Evolutionary conservation across 768 basidiomycete genomes (phyloP), one percentile per base, ranked within the genome.

Genomic region (Mrakia blollopis): DNA sequence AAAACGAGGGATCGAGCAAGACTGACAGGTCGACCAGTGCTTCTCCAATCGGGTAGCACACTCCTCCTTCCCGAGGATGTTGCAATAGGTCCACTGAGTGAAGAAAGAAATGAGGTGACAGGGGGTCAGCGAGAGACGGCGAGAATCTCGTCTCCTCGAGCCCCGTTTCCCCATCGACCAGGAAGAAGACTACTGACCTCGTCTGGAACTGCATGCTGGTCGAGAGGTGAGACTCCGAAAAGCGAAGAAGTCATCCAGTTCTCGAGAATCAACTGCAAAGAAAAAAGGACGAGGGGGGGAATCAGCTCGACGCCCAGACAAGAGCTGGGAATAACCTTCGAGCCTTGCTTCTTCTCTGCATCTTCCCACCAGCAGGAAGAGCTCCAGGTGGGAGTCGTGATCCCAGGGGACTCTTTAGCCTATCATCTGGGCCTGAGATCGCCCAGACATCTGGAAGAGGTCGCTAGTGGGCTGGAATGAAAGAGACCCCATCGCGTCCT

Each of bases 21-120:
- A 44, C 50, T 71, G 44, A 54, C 73, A 77, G 9, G 61, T 77
- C 32, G 50, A 61, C 50, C 60, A 72, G 54, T 77, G 76, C 32
- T 35, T 35, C 47, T 72, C 50, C 37, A 77, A 71, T n/a, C 76
- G 37, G 0, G 9, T 54, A 1, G 32, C 18, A 50, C 76, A 77
- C 54, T 77, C 76, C 14, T 23, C n/a, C 65, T 77, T 77, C 44
- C 76, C 76, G 7, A 77, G 71, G 11, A 52, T 30, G 44, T 30
- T 30, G 62, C 76, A 77, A 62, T 73, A 77, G 18, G 10, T 52
- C 76, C 76, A 77, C 63, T 67, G 73, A 62, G 28, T 23, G 5
- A 41, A 39, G 28, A 14, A 39, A 23, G 16, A 1, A 73, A 0
- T 10, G 6, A 10, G 18, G 28, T 9, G 47, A 30, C 44, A 54